Evolutionary conservation across 768 basidiomycete species (phyloP).

Genomic region (Hirschioporus abietinus): DNA sequence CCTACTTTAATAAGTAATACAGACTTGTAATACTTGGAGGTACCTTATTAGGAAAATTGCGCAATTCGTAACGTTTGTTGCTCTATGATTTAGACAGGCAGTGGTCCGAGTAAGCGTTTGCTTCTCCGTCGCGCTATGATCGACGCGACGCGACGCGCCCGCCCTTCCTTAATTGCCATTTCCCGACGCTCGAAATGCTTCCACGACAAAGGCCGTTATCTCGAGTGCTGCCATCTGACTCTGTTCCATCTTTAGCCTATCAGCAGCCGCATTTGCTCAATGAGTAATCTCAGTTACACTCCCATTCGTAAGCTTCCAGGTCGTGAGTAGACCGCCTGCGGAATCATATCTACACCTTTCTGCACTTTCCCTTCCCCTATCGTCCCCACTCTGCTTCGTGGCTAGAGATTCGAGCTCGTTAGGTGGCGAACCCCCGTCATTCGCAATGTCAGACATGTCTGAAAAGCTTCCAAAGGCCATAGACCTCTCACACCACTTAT

Average conservation of each 20-base stretch:
- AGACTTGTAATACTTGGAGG: too few species aligned
- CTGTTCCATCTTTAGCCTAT: background rate
- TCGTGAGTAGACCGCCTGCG: background rate
- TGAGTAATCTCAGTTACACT: background rate
- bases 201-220: background rate
- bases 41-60: background rate
- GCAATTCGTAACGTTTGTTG: background rate
- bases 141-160: background rate
- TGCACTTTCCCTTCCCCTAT: background rate
- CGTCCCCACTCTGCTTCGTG: background rate
- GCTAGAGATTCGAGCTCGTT: too few species aligned
- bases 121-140: background rate
- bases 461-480: slow-evolving; percentile 35
- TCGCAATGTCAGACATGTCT: background rate
- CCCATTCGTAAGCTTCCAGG: background rate
- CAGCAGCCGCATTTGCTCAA: background rate
- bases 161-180: background rate
- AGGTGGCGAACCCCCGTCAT: background rate
- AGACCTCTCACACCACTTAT: slow-evolving; percentile 72
- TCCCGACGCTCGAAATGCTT: background rate
- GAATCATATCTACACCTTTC: background rate
- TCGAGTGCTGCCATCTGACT: background rate
- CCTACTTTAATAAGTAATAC: too few species aligned
- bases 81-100: background rate
- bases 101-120: background rate